Percentiles rank a stretch among this genome's conserved stretches.
phyloP scores from a whole-genome alignment of 2,329 filamentous ascomycete genomes.

The Epichloe baconii region DNA sequence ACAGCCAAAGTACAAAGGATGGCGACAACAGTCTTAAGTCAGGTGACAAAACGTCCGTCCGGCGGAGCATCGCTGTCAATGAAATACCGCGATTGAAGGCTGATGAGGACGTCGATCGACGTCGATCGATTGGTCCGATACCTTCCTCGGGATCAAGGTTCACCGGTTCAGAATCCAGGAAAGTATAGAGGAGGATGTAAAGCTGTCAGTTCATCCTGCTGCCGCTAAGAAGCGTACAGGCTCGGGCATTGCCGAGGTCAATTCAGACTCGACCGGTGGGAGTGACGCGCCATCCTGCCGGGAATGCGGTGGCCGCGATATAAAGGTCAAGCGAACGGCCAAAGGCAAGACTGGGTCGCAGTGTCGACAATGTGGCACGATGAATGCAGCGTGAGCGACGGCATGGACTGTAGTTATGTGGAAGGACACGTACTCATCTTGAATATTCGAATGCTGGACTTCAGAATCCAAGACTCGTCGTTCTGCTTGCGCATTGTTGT shows the following conservation, averaged over 20 bases:
- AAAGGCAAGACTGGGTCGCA: conserved; percentile 6
- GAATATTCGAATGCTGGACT: neutral
- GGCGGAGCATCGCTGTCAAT: conserved; percentile 17
- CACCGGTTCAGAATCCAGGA: conserved; percentile 11
- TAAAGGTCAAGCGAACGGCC: conserved; percentile 2
- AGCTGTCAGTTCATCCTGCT: neutral
- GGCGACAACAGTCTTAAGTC: conserved; percentile 15
- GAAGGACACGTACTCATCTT: neutral
- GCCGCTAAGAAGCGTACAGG: conserved; percentile 19
- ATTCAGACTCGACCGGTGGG: conserved; percentile 14
- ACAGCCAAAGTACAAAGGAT: conserved; percentile 13
- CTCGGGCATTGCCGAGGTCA: conserved; percentile 21
- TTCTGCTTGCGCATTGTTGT: no score
- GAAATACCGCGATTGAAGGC: conserved; percentile 15
- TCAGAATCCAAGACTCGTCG: no score
- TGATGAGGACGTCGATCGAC: conserved; percentile 15
- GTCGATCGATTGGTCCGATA: conserved; percentile 17
- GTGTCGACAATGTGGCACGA: conserved; percentile 6
- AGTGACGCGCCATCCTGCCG: conserved; percentile 6
- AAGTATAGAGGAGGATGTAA: conserved; percentile 9
- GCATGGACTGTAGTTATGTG: no score
- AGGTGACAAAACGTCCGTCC: conserved; percentile 20
- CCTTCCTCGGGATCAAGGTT: conserved; percentile 10
- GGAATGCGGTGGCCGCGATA: conserved; percentile 4
- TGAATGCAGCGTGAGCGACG: neutral